Evolutionary conservation across 768 basidiomycete species (phyloP).

Genomic region (Candolleomyces aberdarensis): DNA sequence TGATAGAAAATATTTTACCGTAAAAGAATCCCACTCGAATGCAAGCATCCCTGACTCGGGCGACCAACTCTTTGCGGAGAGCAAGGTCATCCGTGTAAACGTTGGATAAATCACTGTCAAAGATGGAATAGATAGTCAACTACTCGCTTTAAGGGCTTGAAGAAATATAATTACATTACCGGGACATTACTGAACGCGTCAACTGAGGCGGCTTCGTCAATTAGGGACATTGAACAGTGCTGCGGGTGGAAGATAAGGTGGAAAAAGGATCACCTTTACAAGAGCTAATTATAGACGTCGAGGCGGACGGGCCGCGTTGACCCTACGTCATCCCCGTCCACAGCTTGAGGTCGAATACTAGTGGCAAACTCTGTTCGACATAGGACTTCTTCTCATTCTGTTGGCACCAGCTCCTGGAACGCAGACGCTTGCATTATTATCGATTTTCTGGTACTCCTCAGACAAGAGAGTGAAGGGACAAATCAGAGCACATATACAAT

Average conservation of each 20-base stretch:
- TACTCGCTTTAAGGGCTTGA: not conserved
- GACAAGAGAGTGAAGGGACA: too few species aligned
- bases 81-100: conserved; percentile 34
- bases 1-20: conserved; percentile 32
- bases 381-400: too few species aligned
- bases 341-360: too few species aligned
- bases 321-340: too few species aligned
- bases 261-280: not conserved
- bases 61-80: conserved; percentile 45
- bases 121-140: not conserved
- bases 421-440: too few species aligned
- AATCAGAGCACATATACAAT: not conserved
- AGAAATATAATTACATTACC: conserved; percentile 29
- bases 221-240: conserved; percentile 9
- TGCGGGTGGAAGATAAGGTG: not conserved
- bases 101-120: conserved; percentile 41
- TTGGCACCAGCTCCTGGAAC: too few species aligned
- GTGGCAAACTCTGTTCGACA: too few species aligned
- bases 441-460: too few species aligned
- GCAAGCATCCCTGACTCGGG: conserved; percentile 68
- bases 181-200: conserved; percentile 34
- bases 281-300: not conserved
- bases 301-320: too few species aligned
- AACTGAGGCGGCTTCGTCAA: conserved; percentile 8
- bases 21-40: conserved; percentile 87